Evolutionary conservation across 1,139 yeast genomes (phyloP).

Genomic region (Debaryomyces psychrophilus): DNA sequence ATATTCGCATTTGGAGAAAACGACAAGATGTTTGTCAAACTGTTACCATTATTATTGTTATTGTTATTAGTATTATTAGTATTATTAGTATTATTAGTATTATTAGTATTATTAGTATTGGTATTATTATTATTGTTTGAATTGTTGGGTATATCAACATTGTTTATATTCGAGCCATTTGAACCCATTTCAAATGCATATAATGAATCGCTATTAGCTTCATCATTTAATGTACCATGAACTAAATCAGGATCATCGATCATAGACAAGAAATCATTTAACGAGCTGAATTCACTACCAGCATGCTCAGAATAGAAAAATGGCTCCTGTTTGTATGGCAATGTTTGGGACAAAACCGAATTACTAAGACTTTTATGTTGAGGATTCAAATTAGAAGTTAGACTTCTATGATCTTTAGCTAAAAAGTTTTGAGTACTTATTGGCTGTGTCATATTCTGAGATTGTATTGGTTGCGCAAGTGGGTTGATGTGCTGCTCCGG

Average conservation of each 20-base stretch:
- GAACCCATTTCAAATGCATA: slow-evolving; percentile 26
- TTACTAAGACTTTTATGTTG: slow-evolving; percentile 23
- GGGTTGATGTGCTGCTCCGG: not conserved
- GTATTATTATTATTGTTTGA: slow-evolving; percentile 3
- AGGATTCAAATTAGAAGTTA: slow-evolving; percentile 8
- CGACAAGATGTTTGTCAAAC: slow-evolving; percentile 29
- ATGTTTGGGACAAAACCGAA: slow-evolving; percentile 46
- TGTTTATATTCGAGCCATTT: slow-evolving; percentile 12
- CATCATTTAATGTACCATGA: slow-evolving; percentile 51
- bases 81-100: slow-evolving; percentile 9
- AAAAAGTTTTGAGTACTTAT: slow-evolving; percentile 1
- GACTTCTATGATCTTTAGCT: slow-evolving; percentile 6
- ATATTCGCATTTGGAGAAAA: slow-evolving; percentile 34
- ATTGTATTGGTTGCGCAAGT: not conserved
- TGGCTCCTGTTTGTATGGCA: slow-evolving; percentile 65
- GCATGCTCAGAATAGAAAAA: slow-evolving; percentile 89
- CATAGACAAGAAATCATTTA: slow-evolving; percentile 88
- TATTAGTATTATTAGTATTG: slow-evolving; percentile 13
- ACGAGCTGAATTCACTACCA: slow-evolving; percentile 87
- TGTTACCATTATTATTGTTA: slow-evolving; percentile 12
- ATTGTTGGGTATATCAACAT: slow-evolving; percentile 9
- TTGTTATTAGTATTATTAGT: slow-evolving; percentile 5
- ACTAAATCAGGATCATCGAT: slow-evolving; percentile 80
- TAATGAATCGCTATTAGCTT: slow-evolving; percentile 29
- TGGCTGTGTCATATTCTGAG: slow-evolving; percentile 8